Conservation (phyloP, 257 asterid genomes). For the Solanum commersonii region DNA sequence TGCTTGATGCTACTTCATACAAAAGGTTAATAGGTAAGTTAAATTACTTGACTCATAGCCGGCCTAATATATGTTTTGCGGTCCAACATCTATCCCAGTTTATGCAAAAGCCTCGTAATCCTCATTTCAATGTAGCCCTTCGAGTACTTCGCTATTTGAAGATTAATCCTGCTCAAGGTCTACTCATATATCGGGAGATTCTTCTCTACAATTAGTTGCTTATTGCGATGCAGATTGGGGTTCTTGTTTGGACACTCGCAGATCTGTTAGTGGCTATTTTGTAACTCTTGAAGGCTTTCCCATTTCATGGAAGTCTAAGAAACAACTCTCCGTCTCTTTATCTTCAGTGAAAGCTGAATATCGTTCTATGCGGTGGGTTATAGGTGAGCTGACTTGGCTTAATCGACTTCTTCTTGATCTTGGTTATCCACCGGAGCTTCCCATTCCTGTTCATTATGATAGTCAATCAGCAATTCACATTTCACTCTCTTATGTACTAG, state of each 20-base stretch:
- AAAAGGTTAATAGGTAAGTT: background rate
- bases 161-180: background rate
- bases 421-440: background rate
- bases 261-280: background rate
- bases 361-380: background rate
- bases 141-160: background rate
- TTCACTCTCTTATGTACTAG: too few species aligned
- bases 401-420: background rate
- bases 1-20: background rate
- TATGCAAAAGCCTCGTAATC: background rate
- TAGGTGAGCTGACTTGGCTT: background rate
- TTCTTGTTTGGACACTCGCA: background rate
- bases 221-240: background rate
- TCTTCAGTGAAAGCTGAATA: too few species aligned
- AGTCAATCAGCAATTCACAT: background rate
- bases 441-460: background rate
- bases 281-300: background rate
- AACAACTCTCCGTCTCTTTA: background rate
- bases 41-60: background rate
- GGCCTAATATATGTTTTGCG: background rate
- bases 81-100: background rate
- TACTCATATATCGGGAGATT: background rate
- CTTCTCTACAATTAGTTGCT: background rate
- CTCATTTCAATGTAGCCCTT: background rate
- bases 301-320: background rate